Percentiles rank a stretch among this genome's conserved stretches.
Evolutionary conservation across 805 yeast genomes (phyloP).

Genomic region (Wickerhamomyces rabaulensis): DNA sequence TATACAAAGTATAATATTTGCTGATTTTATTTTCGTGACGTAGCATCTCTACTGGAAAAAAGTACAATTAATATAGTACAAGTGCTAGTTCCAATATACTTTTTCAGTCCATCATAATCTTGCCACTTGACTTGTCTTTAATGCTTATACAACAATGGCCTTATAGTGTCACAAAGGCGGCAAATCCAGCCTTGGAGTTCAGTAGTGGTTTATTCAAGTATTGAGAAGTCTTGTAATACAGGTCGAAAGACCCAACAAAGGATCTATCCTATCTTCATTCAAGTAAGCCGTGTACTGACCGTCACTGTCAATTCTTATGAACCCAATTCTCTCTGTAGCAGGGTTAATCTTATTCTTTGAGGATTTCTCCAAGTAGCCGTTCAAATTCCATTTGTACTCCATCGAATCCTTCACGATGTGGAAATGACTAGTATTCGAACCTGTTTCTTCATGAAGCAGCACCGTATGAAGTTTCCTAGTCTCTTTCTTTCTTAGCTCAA

Average conservation of each 20-base stretch:
- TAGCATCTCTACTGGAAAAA: too few species aligned
- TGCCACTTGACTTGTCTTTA: too few species aligned
- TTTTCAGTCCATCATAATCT: too few species aligned
- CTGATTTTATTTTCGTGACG: too few species aligned
- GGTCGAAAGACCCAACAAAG: slow-evolving; percentile 8
- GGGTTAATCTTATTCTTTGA: slow-evolving; percentile 2
- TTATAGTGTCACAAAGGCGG: too few species aligned
- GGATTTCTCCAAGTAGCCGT: slow-evolving; percentile 17
- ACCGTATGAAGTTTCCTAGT: slow-evolving; percentile 1
- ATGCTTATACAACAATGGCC: too few species aligned
- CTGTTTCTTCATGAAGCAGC: background rate
- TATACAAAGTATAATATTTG: too few species aligned
- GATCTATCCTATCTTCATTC: slow-evolving; percentile 13
- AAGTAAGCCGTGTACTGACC: slow-evolving; percentile 5
- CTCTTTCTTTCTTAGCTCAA: background rate
- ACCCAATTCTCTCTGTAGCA: slow-evolving; percentile 14
- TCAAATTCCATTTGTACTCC: slow-evolving; percentile 14
- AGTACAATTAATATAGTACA: too few species aligned
- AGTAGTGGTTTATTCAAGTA: background rate
- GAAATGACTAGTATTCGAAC: background rate
- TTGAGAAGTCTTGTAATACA: slow-evolving; percentile 2
- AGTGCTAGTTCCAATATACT: too few species aligned
- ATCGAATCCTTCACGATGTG: background rate
- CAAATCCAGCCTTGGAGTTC: too few species aligned
- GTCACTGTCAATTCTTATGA: background rate